These are phyloP conservation scores for Auricularia cornea DNA, from an alignment of 768 basidiomycete species.

Conservation along the genomic window DNA sequence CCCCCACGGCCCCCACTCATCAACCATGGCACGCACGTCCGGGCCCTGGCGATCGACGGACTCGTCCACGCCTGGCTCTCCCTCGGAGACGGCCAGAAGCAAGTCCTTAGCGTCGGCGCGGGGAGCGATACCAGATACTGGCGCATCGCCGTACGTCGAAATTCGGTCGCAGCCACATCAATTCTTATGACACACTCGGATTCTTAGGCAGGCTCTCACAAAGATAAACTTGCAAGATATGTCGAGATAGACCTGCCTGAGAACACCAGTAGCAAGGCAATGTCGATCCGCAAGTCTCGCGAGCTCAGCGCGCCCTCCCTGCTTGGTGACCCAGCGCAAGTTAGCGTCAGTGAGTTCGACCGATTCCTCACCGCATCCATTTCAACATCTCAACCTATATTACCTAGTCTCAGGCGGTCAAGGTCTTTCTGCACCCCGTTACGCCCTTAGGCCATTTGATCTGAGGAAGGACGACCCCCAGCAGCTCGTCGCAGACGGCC, in stretches of 20 bases:
- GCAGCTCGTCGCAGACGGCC: conserved; percentile 17
- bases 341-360: conserved; percentile 37
- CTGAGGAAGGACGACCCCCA: conserved; percentile 37
- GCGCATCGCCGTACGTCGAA: conserved; percentile 51
- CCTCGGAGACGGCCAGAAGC: conserved; percentile 40
- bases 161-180: not conserved
- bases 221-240: conserved; percentile 48
- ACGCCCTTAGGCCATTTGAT: conserved; percentile 72
- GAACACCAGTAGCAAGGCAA: conserved; percentile 73
- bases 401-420: conserved; percentile 40
- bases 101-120: conserved; percentile 91
- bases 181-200: conserved; percentile 9
- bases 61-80: conserved; percentile 62
- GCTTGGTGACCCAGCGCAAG: conserved; percentile 35
- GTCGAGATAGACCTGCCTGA: conserved; percentile 90
- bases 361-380: conserved; percentile 21
- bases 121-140: conserved; percentile 96
- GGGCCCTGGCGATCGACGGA: conserved; percentile 70
- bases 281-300: conserved; percentile 64
- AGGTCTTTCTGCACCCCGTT: conserved; percentile 43
- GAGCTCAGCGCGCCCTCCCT: conserved; percentile 34
- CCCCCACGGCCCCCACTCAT: conserved; percentile 73
- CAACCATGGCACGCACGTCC: conserved; percentile 89
- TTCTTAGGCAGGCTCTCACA: conserved; percentile 49
- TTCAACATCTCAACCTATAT: not conserved